Evolutionary conservation across 75 land plant genomes (phyloP), one percentile per base, ranked within the genome.

Genomic region (Sequoia sempervirens): DNA sequence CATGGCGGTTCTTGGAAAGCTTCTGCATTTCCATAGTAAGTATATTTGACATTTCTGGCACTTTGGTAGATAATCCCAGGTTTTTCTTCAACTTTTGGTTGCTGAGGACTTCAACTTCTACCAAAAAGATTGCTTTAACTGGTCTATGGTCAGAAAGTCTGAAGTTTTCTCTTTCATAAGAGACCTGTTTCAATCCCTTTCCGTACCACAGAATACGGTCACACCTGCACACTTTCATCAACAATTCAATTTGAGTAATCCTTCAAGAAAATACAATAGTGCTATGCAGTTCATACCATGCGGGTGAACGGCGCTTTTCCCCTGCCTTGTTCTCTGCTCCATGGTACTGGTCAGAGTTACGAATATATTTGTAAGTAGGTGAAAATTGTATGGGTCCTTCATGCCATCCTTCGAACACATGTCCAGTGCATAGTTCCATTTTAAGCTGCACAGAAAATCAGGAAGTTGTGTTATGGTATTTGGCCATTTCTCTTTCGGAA

Each of bases 351-450:
- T 92, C 91, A 1, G 94, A 91, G 12, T 92, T 87, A 0, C 83
- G 85, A 12, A 76, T 69, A 76, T 89, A 95, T 82, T 95, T 95
- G 86, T 95, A 95, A 26, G 97, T 95, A 1, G 97, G 97, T 9
- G 96, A 72, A 82, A 95, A 95, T 9, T 83, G 54, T 37, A 95
- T 91, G 8, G 53, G n/a, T 15, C 95, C 95, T 80, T 95, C 97
- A 4, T 92, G 86, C 97, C 97, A 95, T 14, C 90, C 96, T 78
- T 88, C 87, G 81, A 95, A 94, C 15, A 90, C 84, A 82, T 91
- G 85, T 10, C 93, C 94, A 32, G 83, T 81, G 17, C 30, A 32
- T 17, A 88, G 86, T 84, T 92, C 97, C 66, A 53, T 80, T 74
- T 56, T 91, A 32, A 95, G 88, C 97, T 95, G 82, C 81, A 81